Evolutionary conservation across 805 yeast species (phyloP).

Genomic region (Starmera quercuum): DNA sequence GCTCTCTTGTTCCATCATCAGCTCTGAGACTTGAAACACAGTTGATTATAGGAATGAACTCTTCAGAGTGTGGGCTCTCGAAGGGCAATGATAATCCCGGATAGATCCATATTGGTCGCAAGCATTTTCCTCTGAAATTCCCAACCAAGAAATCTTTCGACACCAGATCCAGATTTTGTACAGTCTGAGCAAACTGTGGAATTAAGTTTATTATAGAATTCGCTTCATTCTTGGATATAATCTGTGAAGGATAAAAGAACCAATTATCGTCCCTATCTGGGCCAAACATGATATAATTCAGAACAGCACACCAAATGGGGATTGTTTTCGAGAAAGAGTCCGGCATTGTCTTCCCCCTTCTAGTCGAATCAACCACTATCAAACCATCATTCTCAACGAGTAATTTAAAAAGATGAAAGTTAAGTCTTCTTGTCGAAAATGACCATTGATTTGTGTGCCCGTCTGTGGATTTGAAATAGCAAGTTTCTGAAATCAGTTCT

Average conservation of each 20-base stretch:
- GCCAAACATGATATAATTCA: constrained; percentile 48
- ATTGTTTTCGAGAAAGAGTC: constrained; percentile 82
- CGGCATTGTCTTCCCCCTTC: constrained; percentile 80
- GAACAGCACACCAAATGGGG: constrained; percentile 87
- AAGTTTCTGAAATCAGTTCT: constrained; percentile 29
- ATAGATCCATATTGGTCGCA: constrained; percentile 64
- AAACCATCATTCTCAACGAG: constrained; percentile 37
- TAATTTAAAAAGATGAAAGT: constrained; percentile 57
- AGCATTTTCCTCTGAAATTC: constrained; percentile 35
- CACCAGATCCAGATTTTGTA: constrained; percentile 33
- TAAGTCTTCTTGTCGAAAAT: constrained; percentile 65
- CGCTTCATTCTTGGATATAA: constrained; percentile 52
- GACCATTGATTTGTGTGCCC: constrained; percentile 83
- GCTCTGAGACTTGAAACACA: constrained; percentile 58
- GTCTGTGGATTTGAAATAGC: constrained; percentile 86
- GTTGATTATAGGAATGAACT: constrained; percentile 36
- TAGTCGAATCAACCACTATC: constrained; percentile 72
- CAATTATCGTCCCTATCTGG: constrained; percentile 19
- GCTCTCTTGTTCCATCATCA: constrained; percentile 47
- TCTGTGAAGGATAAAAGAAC: constrained; percentile 41
- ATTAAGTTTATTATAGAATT: constrained; percentile 39
- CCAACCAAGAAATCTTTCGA: constrained; percentile 22
- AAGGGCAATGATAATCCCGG: constrained; percentile 40
- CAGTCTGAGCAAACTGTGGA: constrained; percentile 39
- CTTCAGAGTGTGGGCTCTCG: constrained; percentile 20